phyloP scores from a whole-genome alignment of 129 eudicot genomes.

The Arctium minus region DNA sequence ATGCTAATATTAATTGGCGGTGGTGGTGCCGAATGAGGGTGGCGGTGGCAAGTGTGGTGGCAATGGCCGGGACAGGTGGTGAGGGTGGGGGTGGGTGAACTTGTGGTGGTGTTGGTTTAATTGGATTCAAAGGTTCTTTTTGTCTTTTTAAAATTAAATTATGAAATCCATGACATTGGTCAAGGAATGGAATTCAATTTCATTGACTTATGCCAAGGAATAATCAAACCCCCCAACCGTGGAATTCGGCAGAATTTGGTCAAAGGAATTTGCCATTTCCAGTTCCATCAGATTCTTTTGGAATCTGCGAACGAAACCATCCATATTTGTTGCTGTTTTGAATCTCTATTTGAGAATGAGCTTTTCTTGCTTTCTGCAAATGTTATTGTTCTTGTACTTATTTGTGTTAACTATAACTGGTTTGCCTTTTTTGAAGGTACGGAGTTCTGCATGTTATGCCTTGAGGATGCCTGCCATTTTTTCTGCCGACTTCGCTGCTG shows the following conservation, averaged over 20 bases:
- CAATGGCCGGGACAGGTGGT: not conserved
- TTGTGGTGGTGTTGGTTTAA: not conserved
- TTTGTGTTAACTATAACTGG: not conserved
- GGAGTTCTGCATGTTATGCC: slow-evolving; percentile 75
- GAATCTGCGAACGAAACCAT: not conserved
- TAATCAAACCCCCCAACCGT: not conserved
- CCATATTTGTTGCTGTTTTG: not conserved
- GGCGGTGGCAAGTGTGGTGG: not conserved
- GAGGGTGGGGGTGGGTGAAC: not conserved
- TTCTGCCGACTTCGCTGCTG: slow-evolving; percentile 57
- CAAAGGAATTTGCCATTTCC: not conserved
- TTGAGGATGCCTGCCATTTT: slow-evolving; percentile 40
- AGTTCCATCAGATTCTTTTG: not conserved
- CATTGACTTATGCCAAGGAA: not conserved
- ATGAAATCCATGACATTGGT: not conserved
- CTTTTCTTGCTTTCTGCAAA: not conserved
- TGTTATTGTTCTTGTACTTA: not conserved
- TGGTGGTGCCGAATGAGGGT: not conserved
- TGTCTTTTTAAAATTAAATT: not conserved
- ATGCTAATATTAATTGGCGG: not conserved
- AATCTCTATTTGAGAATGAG: not conserved
- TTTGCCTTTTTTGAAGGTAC: slow-evolving; percentile 53
- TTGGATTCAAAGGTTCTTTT: not conserved
- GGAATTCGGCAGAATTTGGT: not conserved
- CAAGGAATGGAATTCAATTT: not conserved